These are phyloP conservation scores for Meripilus lineatus DNA, from an alignment of 1,284 basidiomycete genomes.

Conservation along the genomic window DNA sequence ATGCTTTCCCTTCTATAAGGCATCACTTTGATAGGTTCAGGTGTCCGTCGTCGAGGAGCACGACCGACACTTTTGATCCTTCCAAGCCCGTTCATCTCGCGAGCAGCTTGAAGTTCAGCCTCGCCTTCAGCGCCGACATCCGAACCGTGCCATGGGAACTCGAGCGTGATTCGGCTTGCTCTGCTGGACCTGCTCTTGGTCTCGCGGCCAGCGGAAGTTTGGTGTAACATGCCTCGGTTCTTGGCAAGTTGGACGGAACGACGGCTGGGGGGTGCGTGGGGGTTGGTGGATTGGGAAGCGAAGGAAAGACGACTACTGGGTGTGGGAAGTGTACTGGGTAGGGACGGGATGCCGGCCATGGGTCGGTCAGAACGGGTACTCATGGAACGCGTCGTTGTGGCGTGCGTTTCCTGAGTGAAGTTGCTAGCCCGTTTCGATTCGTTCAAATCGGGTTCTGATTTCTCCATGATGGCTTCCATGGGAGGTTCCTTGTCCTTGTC, in stretches of 20 bases:
- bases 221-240: too few species aligned
- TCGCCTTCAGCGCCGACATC: conserved; percentile 7
- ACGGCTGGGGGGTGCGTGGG: background rate
- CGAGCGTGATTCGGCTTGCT: conserved; percentile 1
- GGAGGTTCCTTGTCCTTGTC: too few species aligned
- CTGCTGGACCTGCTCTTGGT: background rate
- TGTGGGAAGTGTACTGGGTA: background rate
- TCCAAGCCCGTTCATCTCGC: conserved; percentile 11
- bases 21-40: conserved; percentile 16
- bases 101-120: conserved; percentile 5
- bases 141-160: conserved; percentile 9
- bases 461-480: too few species aligned
- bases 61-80: conserved; percentile 40
- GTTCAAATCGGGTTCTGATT: too few species aligned
- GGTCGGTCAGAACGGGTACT: too few species aligned
- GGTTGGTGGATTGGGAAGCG: background rate
- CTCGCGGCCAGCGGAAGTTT: too few species aligned
- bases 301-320: background rate
- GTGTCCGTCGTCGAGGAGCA: conserved; percentile 33
- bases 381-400: too few species aligned
- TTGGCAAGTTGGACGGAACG: too few species aligned
- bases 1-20: conserved; percentile 16
- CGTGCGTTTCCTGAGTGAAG: too few species aligned
- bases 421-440: too few species aligned
- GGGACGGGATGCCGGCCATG: background rate